phyloP scores from a whole-genome alignment of 2,329 filamentous ascomycete genomes.

The Thelonectria blattea region DNA sequence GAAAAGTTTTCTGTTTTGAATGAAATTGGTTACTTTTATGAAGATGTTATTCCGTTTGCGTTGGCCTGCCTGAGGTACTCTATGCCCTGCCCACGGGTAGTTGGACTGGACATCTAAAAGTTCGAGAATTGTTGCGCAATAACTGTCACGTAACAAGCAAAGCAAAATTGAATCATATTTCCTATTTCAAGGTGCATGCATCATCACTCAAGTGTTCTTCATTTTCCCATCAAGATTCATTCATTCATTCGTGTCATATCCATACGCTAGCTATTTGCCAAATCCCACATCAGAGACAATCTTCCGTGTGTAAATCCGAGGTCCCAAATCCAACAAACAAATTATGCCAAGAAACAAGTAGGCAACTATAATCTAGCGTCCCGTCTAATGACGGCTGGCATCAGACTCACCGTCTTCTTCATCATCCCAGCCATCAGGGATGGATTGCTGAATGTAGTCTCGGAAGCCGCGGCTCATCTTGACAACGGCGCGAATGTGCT shows the following conservation, averaged over 20 bases:
- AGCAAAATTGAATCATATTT: neutral
- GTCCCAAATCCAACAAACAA: neutral
- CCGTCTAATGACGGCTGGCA: neutral
- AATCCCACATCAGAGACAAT: neutral
- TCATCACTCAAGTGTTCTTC: too few species aligned
- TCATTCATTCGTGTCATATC: neutral
- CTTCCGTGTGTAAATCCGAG: neutral
- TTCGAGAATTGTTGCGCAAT: too few species aligned
- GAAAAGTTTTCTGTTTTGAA: neutral
- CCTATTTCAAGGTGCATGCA: neutral
- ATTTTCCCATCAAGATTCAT: too few species aligned
- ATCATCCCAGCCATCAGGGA: conserved; percentile 32
- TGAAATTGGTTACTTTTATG: neutral
- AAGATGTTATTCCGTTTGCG: too few species aligned
- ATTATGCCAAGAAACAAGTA: neutral
- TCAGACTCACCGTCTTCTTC: conserved; percentile 26
- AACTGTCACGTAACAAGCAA: too few species aligned
- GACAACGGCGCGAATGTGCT: conserved; percentile 44
- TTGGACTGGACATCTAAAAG: too few species aligned
- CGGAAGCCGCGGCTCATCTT: conserved; percentile 45
- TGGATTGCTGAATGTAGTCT: conserved; percentile 39
- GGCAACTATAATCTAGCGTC: neutral
- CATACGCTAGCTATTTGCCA: neutral
- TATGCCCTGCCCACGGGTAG: too few species aligned
- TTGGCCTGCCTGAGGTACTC: too few species aligned